Conservation (phyloP, 2,329 filamentous ascomycete species). For the Aspergillus pseudoterreus region DNA sequence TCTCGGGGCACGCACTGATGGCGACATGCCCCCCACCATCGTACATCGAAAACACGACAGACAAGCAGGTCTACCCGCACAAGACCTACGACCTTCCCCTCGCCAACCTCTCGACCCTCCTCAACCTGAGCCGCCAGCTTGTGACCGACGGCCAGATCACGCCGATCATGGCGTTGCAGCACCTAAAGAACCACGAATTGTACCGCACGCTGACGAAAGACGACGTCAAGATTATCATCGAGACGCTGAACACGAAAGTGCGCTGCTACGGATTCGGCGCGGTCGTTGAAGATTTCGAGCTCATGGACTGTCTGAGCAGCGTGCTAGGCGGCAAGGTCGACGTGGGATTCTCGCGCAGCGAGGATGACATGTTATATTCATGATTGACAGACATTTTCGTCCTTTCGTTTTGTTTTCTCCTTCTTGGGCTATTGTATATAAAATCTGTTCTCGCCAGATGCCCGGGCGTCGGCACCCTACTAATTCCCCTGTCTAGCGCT, state of each 20-base stretch:
- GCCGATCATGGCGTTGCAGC: conserved; percentile 91
- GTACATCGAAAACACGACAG: conserved; percentile 53
- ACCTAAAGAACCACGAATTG: conserved; percentile 68
- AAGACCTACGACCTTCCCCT: conserved; percentile 78
- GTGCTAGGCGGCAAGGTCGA: conserved; percentile 52
- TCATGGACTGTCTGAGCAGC: conserved; percentile 69
- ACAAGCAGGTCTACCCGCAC: conserved; percentile 56
- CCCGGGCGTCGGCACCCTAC: no score
- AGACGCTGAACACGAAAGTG: conserved; percentile 73
- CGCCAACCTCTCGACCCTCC: conserved; percentile 71
- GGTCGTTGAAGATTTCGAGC: conserved; percentile 65
- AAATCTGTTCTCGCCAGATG: neutral
- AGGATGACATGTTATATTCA: conserved; percentile 33
- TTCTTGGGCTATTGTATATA: neutral
- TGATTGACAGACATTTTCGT: conserved; percentile 11
- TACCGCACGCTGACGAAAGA: conserved; percentile 61
- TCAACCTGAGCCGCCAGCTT: conserved; percentile 78
- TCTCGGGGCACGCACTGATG: conserved; percentile 91
- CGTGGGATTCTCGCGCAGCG: conserved; percentile 18
- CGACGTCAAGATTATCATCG: conserved; percentile 69
- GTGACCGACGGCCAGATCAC: conserved; percentile 81
- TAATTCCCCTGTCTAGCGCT: no score
- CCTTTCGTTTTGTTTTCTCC: conserved; percentile 2
- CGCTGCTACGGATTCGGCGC: conserved; percentile 84
- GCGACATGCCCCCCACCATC: conserved; percentile 76